Evolutionary conservation across 345 rosid genomes (phyloP), one percentile per base, ranked within the genome.

Genomic region (Bruguiera gymnorhiza): DNA sequence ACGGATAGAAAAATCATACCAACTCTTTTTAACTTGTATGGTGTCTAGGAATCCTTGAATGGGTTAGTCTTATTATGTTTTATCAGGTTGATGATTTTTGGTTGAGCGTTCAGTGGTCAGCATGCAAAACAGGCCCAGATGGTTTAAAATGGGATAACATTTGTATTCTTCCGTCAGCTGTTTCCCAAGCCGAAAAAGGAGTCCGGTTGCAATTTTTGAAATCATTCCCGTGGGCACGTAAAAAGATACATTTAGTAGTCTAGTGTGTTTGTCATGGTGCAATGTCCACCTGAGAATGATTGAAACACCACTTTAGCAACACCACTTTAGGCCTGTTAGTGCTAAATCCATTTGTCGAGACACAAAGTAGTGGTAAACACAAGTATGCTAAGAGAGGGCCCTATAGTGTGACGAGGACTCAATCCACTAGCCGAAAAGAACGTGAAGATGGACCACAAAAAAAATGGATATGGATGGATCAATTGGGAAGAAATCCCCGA

Each of bases 231-330:
- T 39, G 48, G 19, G 39, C 23, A 60, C 19, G 10, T 2, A 23
- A 6, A 6, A 26, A 23, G 30, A 37, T 11, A 23, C 39, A 6
- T 51, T 60, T 70, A 30, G 73, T 23, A 11, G 16, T 56, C 24
- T 15, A 3, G 50, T 3, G 64, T 58, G 57, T 37, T 52, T 51
- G 52, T 51, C 10, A 62, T n/a, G 27, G 54, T 39, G 60, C 46
- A 59, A 21, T 50, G 50, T 50, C n/a, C 50, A 62, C 67, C 60
- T 53, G 67, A 70, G 53, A 16, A 24, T 70, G 73, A 70, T 69
- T 26, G 46, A 62, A 56, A 56, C 63, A 55, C 34, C 60, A 20
- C 13, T 39, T 1, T 65, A 65, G 23, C 23, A 56, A 56, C 63
- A 55, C 34, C 60, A 20, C 13, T 39, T 1, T 65, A 65, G 23